phyloP scores from a whole-genome alignment of 2,329 filamentous ascomycete species.

The Penicillium brevicompactum region DNA sequence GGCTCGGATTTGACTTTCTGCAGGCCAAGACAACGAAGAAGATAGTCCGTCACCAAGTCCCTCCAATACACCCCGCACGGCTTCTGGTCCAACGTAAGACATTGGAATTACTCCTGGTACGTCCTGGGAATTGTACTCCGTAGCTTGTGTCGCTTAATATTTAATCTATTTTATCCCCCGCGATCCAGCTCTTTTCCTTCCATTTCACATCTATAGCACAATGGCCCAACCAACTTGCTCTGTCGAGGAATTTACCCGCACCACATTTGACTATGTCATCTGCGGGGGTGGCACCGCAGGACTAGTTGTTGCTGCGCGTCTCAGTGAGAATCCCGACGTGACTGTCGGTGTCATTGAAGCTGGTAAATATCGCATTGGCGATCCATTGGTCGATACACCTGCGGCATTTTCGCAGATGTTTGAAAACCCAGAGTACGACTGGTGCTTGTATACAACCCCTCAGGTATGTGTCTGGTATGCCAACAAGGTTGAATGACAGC shows the following conservation, averaged over 20 bases:
- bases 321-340: constrained; percentile 47
- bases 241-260: constrained; percentile 14
- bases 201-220: not conserved
- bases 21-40: too few relatives aligned
- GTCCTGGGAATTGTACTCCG: too few relatives aligned
- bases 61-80: too few relatives aligned
- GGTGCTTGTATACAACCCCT: constrained; percentile 33
- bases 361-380: constrained; percentile 36
- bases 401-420: constrained; percentile 25
- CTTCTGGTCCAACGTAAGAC: too few relatives aligned
- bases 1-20: too few relatives aligned
- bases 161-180: too few relatives aligned
- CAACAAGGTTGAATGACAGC: not conserved
- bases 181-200: not conserved
- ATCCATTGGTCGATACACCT: constrained; percentile 32
- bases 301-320: constrained; percentile 42
- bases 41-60: too few relatives aligned
- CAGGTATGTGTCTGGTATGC: constrained; percentile 16
- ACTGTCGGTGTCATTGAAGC: constrained; percentile 51
- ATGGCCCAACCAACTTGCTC: constrained; percentile 11
- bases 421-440: constrained; percentile 40
- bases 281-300: constrained; percentile 60
- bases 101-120: too few relatives aligned
- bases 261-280: constrained; percentile 40
- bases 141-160: too few relatives aligned